These are phyloP conservation scores for Aspergillus ochraceus DNA, from an alignment of 2,329 filamentous ascomycete genomes.

Conservation along the genomic window DNA sequence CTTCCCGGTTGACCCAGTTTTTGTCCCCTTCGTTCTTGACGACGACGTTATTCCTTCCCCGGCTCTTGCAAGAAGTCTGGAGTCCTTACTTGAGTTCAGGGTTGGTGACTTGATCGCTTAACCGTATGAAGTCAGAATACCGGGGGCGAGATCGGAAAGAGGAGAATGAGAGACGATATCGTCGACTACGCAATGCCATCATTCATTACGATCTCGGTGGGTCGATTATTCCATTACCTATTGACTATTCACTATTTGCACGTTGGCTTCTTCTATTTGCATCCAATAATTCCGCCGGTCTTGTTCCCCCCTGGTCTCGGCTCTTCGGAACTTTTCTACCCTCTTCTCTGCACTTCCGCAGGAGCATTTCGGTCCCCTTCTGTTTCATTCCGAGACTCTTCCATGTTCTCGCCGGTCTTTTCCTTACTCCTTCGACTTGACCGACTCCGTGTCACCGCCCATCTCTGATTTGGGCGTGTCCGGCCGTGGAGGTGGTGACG, in stretches of 20 bases:
- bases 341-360: background rate
- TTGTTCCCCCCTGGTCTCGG: background rate
- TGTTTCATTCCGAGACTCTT: background rate
- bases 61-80: background rate
- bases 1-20: conserved; percentile 6
- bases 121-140: background rate
- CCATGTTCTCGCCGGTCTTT: background rate
- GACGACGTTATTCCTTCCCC: background rate
- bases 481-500: background rate
- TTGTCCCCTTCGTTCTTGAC: background rate
- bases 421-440: background rate
- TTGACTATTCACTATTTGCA: too few species aligned
- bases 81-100: background rate
- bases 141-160: background rate
- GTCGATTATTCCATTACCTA: background rate
- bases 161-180: background rate
- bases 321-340: background rate
- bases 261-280: background rate
- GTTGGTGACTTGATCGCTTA: background rate
- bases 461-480: conserved; percentile 5
- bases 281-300: background rate
- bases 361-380: background rate
- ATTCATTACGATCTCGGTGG: background rate
- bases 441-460: conserved; percentile 9
- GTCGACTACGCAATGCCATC: background rate